These are phyloP conservation scores for Sinapis alba DNA, from an alignment of 441 rosid species.

Conservation along the genomic window DNA sequence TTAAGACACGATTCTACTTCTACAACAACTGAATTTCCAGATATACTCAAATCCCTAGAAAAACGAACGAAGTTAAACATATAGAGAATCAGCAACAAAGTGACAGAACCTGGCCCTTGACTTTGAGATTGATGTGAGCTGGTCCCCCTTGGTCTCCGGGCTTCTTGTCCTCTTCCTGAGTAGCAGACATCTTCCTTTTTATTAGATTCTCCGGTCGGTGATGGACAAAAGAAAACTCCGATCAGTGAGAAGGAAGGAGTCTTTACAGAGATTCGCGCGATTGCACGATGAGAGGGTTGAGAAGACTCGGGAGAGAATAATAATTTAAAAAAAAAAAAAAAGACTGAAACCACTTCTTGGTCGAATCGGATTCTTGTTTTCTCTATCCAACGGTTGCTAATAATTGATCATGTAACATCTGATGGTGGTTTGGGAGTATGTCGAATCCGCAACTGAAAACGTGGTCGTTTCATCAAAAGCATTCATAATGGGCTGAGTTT, in stretches of 20 bases:
- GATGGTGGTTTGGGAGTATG: conserved; percentile 8
- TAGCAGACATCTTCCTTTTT: conserved; percentile 28
- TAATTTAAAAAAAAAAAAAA: not conserved
- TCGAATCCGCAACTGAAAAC: not conserved
- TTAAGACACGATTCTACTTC: not conserved
- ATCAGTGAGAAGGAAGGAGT: conserved; percentile 13
- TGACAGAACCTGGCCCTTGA: conserved; percentile 76
- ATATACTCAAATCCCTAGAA: not conserved
- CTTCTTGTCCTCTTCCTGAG: conserved; percentile 83
- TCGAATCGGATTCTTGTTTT: conserved; percentile 33
- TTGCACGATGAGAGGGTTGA: not conserved
- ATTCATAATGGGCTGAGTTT: not conserved
- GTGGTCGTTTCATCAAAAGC: not conserved
- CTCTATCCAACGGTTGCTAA: conserved; percentile 10
- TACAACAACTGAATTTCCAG: not conserved
- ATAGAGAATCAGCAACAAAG: not conserved
- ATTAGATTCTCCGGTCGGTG: not conserved
- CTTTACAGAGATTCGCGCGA: conserved; percentile 9
- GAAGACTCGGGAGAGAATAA: conserved; percentile 10
- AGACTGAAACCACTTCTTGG: conserved; percentile 15
- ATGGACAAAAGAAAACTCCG: not conserved
- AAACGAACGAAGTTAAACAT: not conserved
- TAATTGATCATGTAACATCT: not conserved
- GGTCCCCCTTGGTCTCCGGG: conserved; percentile 63
- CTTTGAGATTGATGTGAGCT: conserved; percentile 88